phyloP scores from a whole-genome alignment of 257 asterid genomes.

The Cynanchum wilfordii region DNA sequence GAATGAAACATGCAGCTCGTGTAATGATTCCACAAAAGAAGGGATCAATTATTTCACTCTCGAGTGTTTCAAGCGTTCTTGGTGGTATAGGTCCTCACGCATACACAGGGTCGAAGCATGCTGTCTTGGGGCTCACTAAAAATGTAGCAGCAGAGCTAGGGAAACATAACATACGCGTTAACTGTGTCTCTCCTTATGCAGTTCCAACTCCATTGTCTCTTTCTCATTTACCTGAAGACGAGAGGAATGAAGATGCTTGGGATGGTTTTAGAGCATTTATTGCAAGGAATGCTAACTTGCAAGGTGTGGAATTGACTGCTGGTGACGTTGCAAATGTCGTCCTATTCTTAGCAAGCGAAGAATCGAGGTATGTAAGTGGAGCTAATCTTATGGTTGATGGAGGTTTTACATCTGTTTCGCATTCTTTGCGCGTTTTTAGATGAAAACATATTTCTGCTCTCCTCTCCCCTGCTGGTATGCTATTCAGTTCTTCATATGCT shows the following conservation, averaged over 20 bases:
- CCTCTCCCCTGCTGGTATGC: background rate
- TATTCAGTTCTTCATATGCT: background rate
- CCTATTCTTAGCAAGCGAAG: slow-evolving; percentile 82
- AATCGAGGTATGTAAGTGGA: slow-evolving; percentile 80
- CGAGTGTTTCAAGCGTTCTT: slow-evolving; percentile 51
- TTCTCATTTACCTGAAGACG: slow-evolving; percentile 70
- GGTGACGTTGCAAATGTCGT: slow-evolving; percentile 78
- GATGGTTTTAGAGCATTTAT: slow-evolving; percentile 55
- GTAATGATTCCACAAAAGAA: slow-evolving; percentile 71
- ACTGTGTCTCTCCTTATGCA: slow-evolving; percentile 83
- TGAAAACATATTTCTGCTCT: slow-evolving; percentile 20
- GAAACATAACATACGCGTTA: slow-evolving; percentile 68
- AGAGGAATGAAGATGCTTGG: slow-evolving; percentile 61
- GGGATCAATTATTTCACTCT: slow-evolving; percentile 68
- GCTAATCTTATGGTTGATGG: slow-evolving; percentile 88
- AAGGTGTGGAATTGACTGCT: slow-evolving; percentile 60
- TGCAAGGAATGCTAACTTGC: slow-evolving; percentile 61
- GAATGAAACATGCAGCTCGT: slow-evolving; percentile 94
- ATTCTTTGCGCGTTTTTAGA: slow-evolving; percentile 56
- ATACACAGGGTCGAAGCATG: slow-evolving; percentile 81
- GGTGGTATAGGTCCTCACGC: slow-evolving; percentile 73
- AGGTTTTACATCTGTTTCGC: slow-evolving; percentile 63
- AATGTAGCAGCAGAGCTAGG: slow-evolving; percentile 94
- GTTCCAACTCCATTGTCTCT: slow-evolving; percentile 62
- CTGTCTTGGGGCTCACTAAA: slow-evolving; percentile 74